Evolutionary conservation across 2,329 filamentous ascomycete genomes (phyloP).

Genomic region (Fusarium piperis): DNA sequence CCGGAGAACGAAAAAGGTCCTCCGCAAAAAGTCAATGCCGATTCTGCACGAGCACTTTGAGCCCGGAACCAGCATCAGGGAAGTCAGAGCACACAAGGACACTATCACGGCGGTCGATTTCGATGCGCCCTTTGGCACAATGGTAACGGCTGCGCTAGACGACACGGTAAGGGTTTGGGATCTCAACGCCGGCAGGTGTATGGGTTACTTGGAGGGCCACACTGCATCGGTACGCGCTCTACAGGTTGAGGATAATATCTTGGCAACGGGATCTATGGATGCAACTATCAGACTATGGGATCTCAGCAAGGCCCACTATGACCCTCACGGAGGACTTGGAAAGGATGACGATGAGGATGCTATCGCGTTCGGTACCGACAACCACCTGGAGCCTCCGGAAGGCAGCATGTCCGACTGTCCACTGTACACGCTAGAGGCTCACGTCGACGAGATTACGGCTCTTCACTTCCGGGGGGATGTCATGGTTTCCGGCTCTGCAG

Average conservation of each 20-base stretch:
- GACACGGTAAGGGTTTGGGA: constrained; percentile 98
- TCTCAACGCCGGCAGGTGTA: constrained; percentile 89
- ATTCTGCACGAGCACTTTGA: constrained; percentile 96
- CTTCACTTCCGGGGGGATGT: constrained; percentile 90
- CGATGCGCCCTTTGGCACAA: constrained; percentile 94
- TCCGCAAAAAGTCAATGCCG: constrained; percentile 85
- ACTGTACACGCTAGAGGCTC: constrained; percentile 87
- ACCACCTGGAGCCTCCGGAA: constrained; percentile 74
- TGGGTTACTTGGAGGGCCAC: constrained; percentile 91
- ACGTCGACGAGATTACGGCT: constrained; percentile 94
- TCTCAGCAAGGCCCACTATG: constrained; percentile 86
- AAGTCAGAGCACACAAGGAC: constrained; percentile 89
- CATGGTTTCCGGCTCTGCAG: constrained; percentile 92
- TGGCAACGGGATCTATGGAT: constrained; percentile 94
- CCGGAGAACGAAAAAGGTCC: constrained; percentile 61
- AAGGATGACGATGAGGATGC: constrained; percentile 72
- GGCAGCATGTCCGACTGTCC: constrained; percentile 90
- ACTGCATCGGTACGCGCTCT: constrained; percentile 91
- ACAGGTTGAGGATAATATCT: constrained; percentile 94
- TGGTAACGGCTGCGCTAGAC: constrained; percentile 92
- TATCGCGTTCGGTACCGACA: constrained; percentile 77
- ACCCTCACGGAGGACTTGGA: constrained; percentile 72
- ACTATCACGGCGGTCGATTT: constrained; percentile 92
- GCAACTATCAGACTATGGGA: constrained; percentile 97
- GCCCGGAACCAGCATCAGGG: constrained; percentile 86